These are phyloP conservation scores for Narthecium ossifragum DNA, from an alignment of 106 monocot genomes.

Conservation along the genomic window DNA sequence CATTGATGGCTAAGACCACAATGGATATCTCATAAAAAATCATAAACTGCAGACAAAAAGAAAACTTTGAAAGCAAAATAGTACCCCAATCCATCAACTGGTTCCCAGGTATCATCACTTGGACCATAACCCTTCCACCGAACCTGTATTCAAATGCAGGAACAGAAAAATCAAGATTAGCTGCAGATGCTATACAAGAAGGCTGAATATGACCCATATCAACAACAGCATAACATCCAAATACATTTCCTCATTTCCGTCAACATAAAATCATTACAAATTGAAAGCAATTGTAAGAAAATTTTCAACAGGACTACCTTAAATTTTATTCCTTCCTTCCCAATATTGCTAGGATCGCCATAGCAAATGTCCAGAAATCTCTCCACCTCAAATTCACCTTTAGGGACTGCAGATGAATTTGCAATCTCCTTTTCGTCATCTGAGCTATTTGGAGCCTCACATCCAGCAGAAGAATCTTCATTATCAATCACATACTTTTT, in stretches of 20 bases:
- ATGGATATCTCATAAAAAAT: background rate
- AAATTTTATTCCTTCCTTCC: slow-evolving; percentile 47
- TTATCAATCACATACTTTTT: slow-evolving; percentile 17
- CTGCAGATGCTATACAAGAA: too few relatives aligned
- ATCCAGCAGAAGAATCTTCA: background rate
- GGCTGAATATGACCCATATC: too few relatives aligned
- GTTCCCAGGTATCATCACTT: slow-evolving; percentile 65
- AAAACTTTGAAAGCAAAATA: background rate
- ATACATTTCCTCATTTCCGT: too few relatives aligned
- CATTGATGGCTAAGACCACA: too few relatives aligned
- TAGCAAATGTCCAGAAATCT: slow-evolving; percentile 66
- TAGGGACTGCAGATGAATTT: slow-evolving; percentile 1
- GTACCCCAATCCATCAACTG: slow-evolving; percentile 47
- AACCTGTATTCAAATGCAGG: too few relatives aligned
- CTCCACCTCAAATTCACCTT: slow-evolving; percentile 66
- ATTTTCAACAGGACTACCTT: slow-evolving; percentile 34
- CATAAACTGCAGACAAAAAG: background rate
- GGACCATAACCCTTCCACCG: slow-evolving; percentile 70
- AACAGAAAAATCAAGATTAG: too few relatives aligned
- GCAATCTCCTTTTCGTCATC: slow-evolving; percentile 27
- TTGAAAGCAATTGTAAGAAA: background rate
- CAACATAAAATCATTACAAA: too few relatives aligned
- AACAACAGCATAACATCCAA: too few relatives aligned
- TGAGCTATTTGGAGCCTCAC: background rate
- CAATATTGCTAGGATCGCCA: slow-evolving; percentile 47